Conservation (phyloP, 2,329 filamentous ascomycete genomes). For the Lasiodiplodia gonubiensis region DNA sequence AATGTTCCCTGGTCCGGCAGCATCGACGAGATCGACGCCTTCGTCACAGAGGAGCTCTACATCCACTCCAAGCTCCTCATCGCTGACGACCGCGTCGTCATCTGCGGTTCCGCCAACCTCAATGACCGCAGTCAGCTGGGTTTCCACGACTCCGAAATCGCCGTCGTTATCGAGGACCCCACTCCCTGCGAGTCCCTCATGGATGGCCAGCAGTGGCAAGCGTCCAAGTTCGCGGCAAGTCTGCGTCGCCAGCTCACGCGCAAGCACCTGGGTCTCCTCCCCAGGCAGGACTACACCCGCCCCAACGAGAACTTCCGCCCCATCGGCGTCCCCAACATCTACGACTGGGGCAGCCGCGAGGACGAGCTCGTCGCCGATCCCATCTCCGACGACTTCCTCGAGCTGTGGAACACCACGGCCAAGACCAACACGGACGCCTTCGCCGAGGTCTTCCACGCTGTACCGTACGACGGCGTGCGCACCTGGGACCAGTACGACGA, state of each 20-base stretch:
- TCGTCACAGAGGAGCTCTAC: slow-evolving; percentile 68
- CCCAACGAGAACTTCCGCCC: slow-evolving; percentile 64
- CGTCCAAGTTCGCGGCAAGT: slow-evolving; percentile 76
- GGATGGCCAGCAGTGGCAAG: slow-evolving; percentile 73
- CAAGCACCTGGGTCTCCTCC: slow-evolving; percentile 86
- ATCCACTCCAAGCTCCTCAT: slow-evolving; percentile 76
- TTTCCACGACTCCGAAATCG: slow-evolving; percentile 84
- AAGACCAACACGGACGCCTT: slow-evolving; percentile 81
- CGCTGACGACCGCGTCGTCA: slow-evolving; percentile 79
- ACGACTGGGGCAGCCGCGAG: slow-evolving; percentile 55
- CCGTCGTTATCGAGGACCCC: slow-evolving; percentile 84
- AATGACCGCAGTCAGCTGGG: slow-evolving; percentile 80
- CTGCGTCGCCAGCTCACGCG: slow-evolving; percentile 86
- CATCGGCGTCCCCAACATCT: slow-evolving; percentile 60
- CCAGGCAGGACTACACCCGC: slow-evolving; percentile 70
- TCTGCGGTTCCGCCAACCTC: slow-evolving; percentile 77
- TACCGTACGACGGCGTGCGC: slow-evolving; percentile 70
- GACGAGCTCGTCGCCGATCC: slow-evolving; percentile 73
- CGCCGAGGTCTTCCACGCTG: slow-evolving; percentile 78
- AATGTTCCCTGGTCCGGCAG: slow-evolving; percentile 65
- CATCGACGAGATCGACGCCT: slow-evolving; percentile 64
- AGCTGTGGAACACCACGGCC: slow-evolving; percentile 76
- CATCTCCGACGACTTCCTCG: slow-evolving; percentile 69
- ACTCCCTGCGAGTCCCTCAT: slow-evolving; percentile 73
- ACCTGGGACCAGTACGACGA: slow-evolving; percentile 76